These are phyloP conservation scores for Cystofilobasidium bisporidii DNA, from an alignment of 768 basidiomycete genomes.

Conservation along the genomic window DNA sequence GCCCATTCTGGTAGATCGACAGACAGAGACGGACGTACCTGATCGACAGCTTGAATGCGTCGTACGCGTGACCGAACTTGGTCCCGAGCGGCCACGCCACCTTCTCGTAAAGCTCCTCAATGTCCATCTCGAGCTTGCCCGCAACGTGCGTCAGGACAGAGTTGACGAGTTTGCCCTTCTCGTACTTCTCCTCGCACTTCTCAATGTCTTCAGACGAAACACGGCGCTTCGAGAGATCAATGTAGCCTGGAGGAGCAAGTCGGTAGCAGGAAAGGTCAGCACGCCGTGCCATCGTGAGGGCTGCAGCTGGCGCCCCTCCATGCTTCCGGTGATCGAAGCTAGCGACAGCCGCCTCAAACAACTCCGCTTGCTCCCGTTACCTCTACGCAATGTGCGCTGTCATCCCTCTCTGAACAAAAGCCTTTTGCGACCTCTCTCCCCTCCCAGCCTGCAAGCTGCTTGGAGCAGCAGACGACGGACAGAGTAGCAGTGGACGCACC, in stretches of 20 bases:
- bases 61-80: constrained; percentile 90
- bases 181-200: constrained; percentile 97
- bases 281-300: too few species aligned
- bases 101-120: constrained; percentile 79
- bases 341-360: too few species aligned
- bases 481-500: constrained; percentile 48
- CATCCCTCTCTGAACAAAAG: too few species aligned
- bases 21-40: too few species aligned
- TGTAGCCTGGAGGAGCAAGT: constrained; percentile 62
- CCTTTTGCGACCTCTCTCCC: not conserved
- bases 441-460: too few species aligned
- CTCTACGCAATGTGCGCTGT: too few species aligned
- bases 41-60: constrained; percentile 93
- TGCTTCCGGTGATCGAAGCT: too few species aligned
- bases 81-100: constrained; percentile 87
- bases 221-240: constrained; percentile 95
- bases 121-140: constrained; percentile 42
- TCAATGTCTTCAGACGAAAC: constrained; percentile 96
- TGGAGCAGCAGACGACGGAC: too few species aligned
- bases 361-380: too few species aligned
- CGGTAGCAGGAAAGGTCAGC: not conserved
- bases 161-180: constrained; percentile 93
- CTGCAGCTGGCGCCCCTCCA: too few species aligned
- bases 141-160: constrained; percentile 73
- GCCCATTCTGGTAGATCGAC: too few species aligned